Evolutionary conservation across 179 eudicot species (phyloP), one percentile per base, ranked within the genome.

Genomic region (Actinidia polygama): DNA sequence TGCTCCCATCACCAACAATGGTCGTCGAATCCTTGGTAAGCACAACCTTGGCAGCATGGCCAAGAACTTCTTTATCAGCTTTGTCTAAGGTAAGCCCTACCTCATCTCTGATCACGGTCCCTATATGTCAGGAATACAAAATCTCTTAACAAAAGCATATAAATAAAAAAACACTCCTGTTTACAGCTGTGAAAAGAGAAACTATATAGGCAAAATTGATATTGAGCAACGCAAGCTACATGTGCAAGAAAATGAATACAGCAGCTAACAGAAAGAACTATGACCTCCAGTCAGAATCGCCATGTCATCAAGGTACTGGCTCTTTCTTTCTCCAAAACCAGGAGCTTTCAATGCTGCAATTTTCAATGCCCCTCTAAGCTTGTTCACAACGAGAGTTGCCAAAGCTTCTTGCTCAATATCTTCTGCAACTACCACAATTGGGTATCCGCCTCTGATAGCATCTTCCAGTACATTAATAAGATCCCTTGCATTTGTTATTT

Each of bases 351-450:
- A 88, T 18, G 99, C 99, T 81, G 98, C 99, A 84, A 97, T 93
- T 84, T 92, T 95, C 84, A 97, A 85, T 1, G 98, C 90, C 69
- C 98, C 99, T 85, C 99, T 87, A 74, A 96, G 94, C 89, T 91
- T 96, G 94, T 95, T 96, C 63, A 96, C 99, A 59, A 96, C 99
- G 75, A 96, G 97, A 30, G 99, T 96, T 57, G 98, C 99, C 55
- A 96, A 86, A 82, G 99, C 94, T 90, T 96, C 99, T 87, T 96
- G 99, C 86, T 95, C 99, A 84, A 95, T 93, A 84, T 96, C 99
- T 86, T 96, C 98, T 4, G 99, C 98, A 78, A 96, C 85, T 76
- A 96, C 83, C 77, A 96, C 21, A 75, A 96, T 87, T 10, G 99
- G 93, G 72, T 85, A 85, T 81, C 97, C 93, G 86, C 89, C 92